Evolutionary conservation across 2,329 filamentous ascomycete species (phyloP).

Genomic region (Remersonia thermophila): DNA sequence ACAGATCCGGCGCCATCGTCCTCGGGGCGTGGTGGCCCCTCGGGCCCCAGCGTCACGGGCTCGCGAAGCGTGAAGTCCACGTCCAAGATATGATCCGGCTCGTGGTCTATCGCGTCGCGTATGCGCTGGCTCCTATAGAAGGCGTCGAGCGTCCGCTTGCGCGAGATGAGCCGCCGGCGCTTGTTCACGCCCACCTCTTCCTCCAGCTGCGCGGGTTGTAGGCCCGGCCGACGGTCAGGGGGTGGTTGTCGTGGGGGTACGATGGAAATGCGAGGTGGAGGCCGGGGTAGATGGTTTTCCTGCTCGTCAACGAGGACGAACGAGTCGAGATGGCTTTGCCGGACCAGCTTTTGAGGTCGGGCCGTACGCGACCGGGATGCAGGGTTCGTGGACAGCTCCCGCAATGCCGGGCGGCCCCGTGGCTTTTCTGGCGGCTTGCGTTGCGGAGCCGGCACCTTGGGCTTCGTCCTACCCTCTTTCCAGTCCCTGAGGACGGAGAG

Average conservation of each 20-base stretch:
- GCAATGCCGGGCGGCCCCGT: conserved; percentile 16
- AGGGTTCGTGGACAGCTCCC: conserved; percentile 14
- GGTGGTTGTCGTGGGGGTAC: conserved; percentile 7
- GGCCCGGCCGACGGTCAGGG: conserved; percentile 9
- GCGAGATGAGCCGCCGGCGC: conserved; percentile 32
- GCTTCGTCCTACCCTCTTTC: conserved; percentile 40
- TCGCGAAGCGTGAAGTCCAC: conserved; percentile 4
- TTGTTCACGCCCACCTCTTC: conserved; percentile 26
- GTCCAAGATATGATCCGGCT: conserved; percentile 1
- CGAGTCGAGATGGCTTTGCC: conserved; percentile 9
- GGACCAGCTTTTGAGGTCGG: conserved; percentile 8
- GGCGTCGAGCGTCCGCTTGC: conserved; percentile 43
- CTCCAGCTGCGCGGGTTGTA: conserved; percentile 45
- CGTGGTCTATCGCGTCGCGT: conserved; percentile 1
- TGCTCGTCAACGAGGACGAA: conserved; percentile 6
- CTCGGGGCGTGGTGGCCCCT: not conserved
- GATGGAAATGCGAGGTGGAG: conserved; percentile 2
- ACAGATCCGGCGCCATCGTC: not conserved
- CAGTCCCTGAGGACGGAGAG: conserved; percentile 41
- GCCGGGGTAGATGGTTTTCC: not conserved
- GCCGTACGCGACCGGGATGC: conserved; percentile 1
- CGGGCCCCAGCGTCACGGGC: not conserved
- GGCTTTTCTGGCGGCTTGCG: conserved; percentile 4
- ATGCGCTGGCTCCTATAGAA: conserved; percentile 33
- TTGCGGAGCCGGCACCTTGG: conserved; percentile 14